These are phyloP conservation scores for Malus sylvestris DNA, from an alignment of 306 rosid genomes.

Conservation along the genomic window DNA sequence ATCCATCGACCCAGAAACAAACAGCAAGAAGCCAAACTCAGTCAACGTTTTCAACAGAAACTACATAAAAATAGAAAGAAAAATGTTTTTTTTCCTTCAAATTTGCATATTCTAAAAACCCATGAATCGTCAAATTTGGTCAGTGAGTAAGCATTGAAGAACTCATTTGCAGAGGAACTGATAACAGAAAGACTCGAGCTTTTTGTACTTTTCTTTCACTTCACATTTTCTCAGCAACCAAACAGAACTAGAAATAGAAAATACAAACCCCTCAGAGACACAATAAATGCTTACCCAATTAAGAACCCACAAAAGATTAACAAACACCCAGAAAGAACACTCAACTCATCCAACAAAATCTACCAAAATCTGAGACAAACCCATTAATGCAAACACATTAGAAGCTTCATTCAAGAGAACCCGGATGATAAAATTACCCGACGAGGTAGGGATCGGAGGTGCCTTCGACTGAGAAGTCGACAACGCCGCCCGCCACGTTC, in stretches of 20 bases:
- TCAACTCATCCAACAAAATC: not conserved
- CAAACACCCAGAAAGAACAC: not conserved
- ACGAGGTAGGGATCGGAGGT: constrained; percentile 60
- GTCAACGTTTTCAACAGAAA: constrained; percentile 1
- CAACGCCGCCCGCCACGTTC: constrained; percentile 46
- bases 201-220: not conserved
- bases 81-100: not conserved
- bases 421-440: constrained; percentile 54
- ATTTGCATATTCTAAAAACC: not conserved
- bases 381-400: constrained; percentile 14
- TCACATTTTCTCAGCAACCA: constrained; percentile 15
- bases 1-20: constrained; percentile 12
- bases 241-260: not conserved
- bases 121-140: not conserved
- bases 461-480: constrained; percentile 76
- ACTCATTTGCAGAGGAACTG: not conserved
- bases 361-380: constrained; percentile 1
- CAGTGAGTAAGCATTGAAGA: not conserved
- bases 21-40: constrained; percentile 15
- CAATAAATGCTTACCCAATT: constrained; percentile 18
- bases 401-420: not conserved
- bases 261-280: not conserved
- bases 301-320: not conserved
- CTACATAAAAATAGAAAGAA: not conserved
- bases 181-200: not conserved